A percentile compares a stretch with the other conserved stretches of the same genome.
Evolutionary conservation across 108 stramenopile species (phyloP).

Genomic region (Parietichytrium sp.): DNA sequence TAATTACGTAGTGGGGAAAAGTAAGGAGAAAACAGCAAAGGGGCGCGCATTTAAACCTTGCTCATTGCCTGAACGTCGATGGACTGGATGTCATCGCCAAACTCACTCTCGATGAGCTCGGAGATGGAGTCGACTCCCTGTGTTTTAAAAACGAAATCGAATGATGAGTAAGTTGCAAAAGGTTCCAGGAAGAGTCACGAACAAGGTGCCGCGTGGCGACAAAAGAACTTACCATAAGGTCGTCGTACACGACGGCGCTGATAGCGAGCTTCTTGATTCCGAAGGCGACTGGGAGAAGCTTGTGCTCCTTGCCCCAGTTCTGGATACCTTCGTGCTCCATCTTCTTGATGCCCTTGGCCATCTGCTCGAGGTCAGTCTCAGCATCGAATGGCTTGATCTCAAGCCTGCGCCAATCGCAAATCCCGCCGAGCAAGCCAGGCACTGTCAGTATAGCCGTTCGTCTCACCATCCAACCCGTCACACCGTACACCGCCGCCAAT

Average conservation of each 20-base stretch:
- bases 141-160: too few species aligned
- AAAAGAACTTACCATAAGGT: too few species aligned
- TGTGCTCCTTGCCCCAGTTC: conserved; percentile 61
- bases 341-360: conserved; percentile 57
- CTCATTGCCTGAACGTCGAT: conserved; percentile 46
- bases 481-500: too few species aligned
- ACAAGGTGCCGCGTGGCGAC: too few species aligned
- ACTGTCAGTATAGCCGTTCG: too few species aligned
- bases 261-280: conserved; percentile 67
- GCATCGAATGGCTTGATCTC: conserved; percentile 67
- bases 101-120: conserved; percentile 44
- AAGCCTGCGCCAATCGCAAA: too few species aligned
- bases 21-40: too few species aligned
- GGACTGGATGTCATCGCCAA: conserved; percentile 46
- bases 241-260: conserved; percentile 59
- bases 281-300: conserved; percentile 61
- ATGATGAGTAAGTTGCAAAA: too few species aligned
- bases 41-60: conserved; percentile 42
- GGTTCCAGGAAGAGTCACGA: too few species aligned
- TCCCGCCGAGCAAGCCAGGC: too few species aligned
- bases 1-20: too few species aligned
- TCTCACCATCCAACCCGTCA: too few species aligned
- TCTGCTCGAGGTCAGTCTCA: conserved; percentile 55
- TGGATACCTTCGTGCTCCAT: conserved; percentile 52
- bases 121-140: conserved; percentile 45